Evolutionary conservation across 2,329 filamentous ascomycete genomes (phyloP).

Genomic region (Paecilomyces fulvus): DNA sequence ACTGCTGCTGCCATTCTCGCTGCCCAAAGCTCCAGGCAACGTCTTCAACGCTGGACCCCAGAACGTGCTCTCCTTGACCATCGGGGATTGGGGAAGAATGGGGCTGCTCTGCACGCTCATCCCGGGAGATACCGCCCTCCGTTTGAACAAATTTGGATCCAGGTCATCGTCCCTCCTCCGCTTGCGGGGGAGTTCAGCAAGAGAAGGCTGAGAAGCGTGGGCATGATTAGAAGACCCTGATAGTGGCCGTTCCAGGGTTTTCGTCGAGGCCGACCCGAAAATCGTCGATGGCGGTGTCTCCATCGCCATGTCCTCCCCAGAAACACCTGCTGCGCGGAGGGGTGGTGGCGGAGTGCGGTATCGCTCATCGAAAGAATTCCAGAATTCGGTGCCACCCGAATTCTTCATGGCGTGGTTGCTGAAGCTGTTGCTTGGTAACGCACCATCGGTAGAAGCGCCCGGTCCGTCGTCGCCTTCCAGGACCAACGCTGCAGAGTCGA

Average conservation of each 20-base stretch:
- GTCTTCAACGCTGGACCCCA: conserved; percentile 65
- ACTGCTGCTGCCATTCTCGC: conserved; percentile 42
- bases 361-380: conserved; percentile 69
- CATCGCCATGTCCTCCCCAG: conserved; percentile 36
- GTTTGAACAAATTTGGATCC: conserved; percentile 79
- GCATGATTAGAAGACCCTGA: conserved; percentile 35
- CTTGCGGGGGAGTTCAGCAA: conserved; percentile 66
- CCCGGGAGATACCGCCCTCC: conserved; percentile 81
- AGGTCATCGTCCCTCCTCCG: conserved; percentile 87
- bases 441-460: conserved; percentile 20
- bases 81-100: conserved; percentile 69
- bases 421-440: conserved; percentile 59
- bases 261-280: conserved; percentile 13
- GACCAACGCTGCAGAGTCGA: conserved; percentile 35
- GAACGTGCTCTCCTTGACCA: conserved; percentile 59
- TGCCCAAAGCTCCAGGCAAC: conserved; percentile 42
- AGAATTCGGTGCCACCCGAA: conserved; percentile 64
- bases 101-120: conserved; percentile 88
- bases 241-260: conserved; percentile 25
- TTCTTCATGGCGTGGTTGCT: conserved; percentile 66
- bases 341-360: conserved; percentile 57
- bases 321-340: conserved; percentile 48
- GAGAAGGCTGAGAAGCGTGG: conserved; percentile 37
- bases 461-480: conserved; percentile 13
- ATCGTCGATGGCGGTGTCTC: conserved; percentile 31